These are phyloP conservation scores for Pestalotiopsis sp. DNA, from an alignment of 2,329 filamentous ascomycete genomes.

Conservation along the genomic window DNA sequence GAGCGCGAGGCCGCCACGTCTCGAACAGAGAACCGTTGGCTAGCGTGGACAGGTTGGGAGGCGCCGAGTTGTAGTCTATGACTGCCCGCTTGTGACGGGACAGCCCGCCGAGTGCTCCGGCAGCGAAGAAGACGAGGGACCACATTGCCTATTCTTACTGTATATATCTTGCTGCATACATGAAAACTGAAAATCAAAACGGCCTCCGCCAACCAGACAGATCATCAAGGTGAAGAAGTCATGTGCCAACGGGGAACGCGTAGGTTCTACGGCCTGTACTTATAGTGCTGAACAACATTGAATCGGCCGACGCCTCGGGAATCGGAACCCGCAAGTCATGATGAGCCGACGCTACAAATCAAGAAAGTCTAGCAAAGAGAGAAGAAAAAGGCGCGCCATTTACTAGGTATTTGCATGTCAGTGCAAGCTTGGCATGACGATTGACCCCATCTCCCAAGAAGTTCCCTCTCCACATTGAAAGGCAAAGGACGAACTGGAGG, in stretches of 20 bases:
- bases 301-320: not conserved
- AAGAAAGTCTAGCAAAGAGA: too few relatives aligned
- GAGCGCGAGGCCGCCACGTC: constrained; percentile 37
- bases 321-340: not conserved
- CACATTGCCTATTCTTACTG: not conserved
- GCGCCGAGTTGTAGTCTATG: constrained; percentile 38
- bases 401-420: not conserved
- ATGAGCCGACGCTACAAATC: not conserved
- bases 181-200: not conserved
- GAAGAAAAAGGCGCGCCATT: not conserved
- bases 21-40: constrained; percentile 37
- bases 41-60: constrained; percentile 41
- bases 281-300: not conserved
- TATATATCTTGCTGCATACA: not conserved
- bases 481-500: not conserved
- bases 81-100: not conserved
- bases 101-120: not conserved
- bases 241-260: not conserved
- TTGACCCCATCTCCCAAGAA: not conserved
- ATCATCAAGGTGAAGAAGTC: not conserved
- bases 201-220: not conserved
- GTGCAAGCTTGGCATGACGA: not conserved
- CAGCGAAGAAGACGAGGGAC: not conserved
- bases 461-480: not conserved
- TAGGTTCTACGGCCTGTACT: not conserved